Evolutionary conservation across 345 rosid species (phyloP), one percentile per base, ranked within the genome.

Genomic region (Erodium maritimum): DNA sequence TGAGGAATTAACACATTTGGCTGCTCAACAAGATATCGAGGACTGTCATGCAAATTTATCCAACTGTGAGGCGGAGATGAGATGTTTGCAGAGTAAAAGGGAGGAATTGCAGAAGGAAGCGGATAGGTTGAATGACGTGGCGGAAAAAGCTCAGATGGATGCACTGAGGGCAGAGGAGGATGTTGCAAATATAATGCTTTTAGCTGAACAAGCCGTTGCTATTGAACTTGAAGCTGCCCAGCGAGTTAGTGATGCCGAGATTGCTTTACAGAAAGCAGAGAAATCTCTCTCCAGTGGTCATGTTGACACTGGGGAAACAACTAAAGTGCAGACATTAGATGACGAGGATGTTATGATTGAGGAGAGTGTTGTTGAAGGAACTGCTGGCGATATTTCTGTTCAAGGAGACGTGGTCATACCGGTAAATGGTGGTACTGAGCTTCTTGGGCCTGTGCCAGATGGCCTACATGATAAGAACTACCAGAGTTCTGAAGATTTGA

Each of bases 121-220:
- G 19, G 79, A 84, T 64, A 77, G 81, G 66, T 73, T 86, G 80
- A 85, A 85, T 74, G 91, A 63, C 61, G 56, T 69, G 50, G 91
- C 96, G 1, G 93, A 86, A 73, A 68, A 77, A 65, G 84, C 80
- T 25, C 86, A 82, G 77, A 81, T 79, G 71, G 63, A 55, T 68
- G 86, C 91, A 12, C 67, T 91, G 71, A 79, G 83, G 71, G 89
- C 96, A 3, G 98, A 91, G 67, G 96, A 88, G 61, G 98, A 88
- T 54, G 98, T 91, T 13, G 71, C 91, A n/a, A 86, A 86, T 64
- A 71, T 91, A 64, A 91, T 91, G 98, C 77, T 79, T 64, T 74
- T 91, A 62, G 97, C 98, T 45, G 98, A 91, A 78, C 87, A 88
- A 77, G 98, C 96, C 59, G 95, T 91, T 67, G 98, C 96, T 60